These are phyloP conservation scores for Leccinum olivaceoglutinosum DNA, from an alignment of 1,284 basidiomycete species.

Conservation along the genomic window DNA sequence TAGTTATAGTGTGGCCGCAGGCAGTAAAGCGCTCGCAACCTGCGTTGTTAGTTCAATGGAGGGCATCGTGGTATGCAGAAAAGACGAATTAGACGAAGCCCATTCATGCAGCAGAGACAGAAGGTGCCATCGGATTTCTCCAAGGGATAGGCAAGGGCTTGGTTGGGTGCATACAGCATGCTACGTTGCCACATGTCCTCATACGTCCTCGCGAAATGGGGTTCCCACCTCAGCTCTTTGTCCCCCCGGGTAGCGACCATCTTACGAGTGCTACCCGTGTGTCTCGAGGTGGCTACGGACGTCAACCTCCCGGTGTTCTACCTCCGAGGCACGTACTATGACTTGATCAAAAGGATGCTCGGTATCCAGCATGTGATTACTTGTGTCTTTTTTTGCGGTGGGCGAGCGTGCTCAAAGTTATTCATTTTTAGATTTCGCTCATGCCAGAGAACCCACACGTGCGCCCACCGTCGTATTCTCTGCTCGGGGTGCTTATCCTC, in stretches of 20 bases:
- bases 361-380: slow-evolving; percentile 67
- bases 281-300: slow-evolving; percentile 56
- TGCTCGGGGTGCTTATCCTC: slow-evolving; percentile 74
- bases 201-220: slow-evolving; percentile 54
- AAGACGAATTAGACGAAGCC: too few species aligned
- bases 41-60: too few species aligned
- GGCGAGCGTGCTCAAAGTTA: background rate
- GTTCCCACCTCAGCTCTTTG: slow-evolving; percentile 31
- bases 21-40: too few species aligned
- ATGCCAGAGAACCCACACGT: slow-evolving; percentile 65
- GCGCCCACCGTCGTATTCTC: slow-evolving; percentile 77
- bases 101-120: too few species aligned
- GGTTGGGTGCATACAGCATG: too few species aligned
- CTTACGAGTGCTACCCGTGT: slow-evolving; percentile 41
- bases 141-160: too few species aligned
- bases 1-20: too few species aligned
- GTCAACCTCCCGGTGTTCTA: slow-evolving; percentile 82
- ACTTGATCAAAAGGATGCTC: slow-evolving; percentile 65
- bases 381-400: slow-evolving; percentile 1
- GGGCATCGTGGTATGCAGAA: too few species aligned
- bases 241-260: slow-evolving; percentile 33
- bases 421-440: slow-evolving; percentile 58
- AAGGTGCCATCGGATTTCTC: too few species aligned
- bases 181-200: slow-evolving; percentile 57
- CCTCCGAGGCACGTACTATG: slow-evolving; percentile 75